Base-by-base conservation (phyloP, 306 rosid genomes). In the Prosopis cineraria region DNA sequence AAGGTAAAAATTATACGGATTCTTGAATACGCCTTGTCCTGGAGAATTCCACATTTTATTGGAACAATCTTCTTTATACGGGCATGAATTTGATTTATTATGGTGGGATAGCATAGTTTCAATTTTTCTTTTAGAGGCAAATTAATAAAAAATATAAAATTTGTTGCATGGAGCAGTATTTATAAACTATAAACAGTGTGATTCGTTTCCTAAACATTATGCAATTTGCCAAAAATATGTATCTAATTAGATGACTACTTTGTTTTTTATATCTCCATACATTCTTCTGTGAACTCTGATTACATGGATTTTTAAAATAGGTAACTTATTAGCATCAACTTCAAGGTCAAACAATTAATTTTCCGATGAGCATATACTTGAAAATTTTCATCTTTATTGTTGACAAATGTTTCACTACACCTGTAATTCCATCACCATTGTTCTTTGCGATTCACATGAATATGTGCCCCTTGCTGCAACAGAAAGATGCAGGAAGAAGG, bases 401-500 rank as follows among this genome's bases (percentile, higher is more conserved):
- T 48, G 40, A 45, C 16, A 3, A 7, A 5, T n/a, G 6, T 10
- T 72, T 34, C 8, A 20, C 20, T 50, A 50, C 19, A 8, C 4
- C 1, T 36, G 22, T 36, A 55, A 7, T 24, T 6, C 31, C 53
- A 24, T 73, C 36, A 13, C 53, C 43, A 14, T 55, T 24, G 2
- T 36, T 19, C 39, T 14, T 33, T 55, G 48, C 20, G 66, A 52
- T 27, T 55, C 53, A 73, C 36, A 36, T 37, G 52, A 52, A 33
- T 72, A 20, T 72, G 24, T 36, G 55, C 45, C 48, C 33, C n/a
- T n/a, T 39, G 34, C n/a, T 39, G 33, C 31, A 75, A 74, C 92
- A 94, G 98, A 84, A 92, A 88, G 84, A 88, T 89, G 76, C 92
- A 94, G 78, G 97, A 92, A 70, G 90, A 89, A 74, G 97, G 94